Evolutionary conservation across 495 filamentous ascomycete species (phyloP), one percentile per base, ranked within the genome.

Genomic region (Darksidea phi): DNA sequence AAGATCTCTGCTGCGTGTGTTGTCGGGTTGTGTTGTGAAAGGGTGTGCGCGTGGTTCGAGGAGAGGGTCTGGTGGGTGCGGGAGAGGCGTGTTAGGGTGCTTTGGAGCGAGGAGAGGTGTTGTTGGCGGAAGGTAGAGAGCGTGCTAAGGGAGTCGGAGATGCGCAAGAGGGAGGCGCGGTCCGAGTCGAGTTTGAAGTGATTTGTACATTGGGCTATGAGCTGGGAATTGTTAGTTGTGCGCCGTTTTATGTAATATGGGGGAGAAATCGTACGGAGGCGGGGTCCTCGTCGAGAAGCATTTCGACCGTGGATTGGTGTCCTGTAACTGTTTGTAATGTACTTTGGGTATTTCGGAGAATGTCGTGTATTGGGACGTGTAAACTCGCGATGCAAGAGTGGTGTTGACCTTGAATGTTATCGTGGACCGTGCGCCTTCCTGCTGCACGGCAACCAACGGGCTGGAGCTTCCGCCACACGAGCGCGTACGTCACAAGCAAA

Each of bases 241-340:
- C 7, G 26, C 11, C 17, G 43, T 20, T 54, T 25, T 32, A 43
- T n/a, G 17, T 23, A 18, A 41, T 20, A 38, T 18, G 52, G 15
- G 43, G 42, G 38, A 42, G 21, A 28, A 59, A 17, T 46, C 80
- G 20, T 84, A 93, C 89, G 23, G 86, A 86, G 42, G 86, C 89
- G 60, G 94, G 94, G 72, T 90, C 89, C 78, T 97, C 94, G 78
- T 97, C 94, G 77, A 98, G 90, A 71, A 98, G 80, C 94, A 97
- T 97, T 63, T 70, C 88, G 81, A 45, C 20, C 43, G 36, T 17
- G 15, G 20, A 38, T 15, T 41, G 15, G 36, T 13, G 48, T 52
- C 37, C 4, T 32, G 28, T 3, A 32, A 36, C 47, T 23, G n/a
- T 64, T 58, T 37, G 17, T 15, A 13, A 5, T 21, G 26, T 32